Evolutionary conservation across 2,329 filamentous ascomycete genomes (phyloP), one percentile per base, ranked within the genome.

Genomic region (Fusarium ambrosium): DNA sequence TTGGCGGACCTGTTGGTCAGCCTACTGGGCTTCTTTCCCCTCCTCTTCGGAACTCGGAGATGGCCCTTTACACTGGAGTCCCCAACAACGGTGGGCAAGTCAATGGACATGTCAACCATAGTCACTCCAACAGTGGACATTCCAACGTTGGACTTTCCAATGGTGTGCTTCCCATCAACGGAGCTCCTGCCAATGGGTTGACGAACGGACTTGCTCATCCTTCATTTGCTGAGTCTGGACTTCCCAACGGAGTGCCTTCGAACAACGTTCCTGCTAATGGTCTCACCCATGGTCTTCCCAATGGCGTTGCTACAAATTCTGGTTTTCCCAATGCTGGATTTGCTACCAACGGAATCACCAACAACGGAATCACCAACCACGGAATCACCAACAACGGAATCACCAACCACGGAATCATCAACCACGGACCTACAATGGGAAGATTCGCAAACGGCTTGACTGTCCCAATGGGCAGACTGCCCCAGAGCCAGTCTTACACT

Each of bases 401-500:
- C 22, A 5, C 22, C 45, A 51, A 29, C 27, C 27, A 27, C 16
- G 24, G 45, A 51, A 16, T 20, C 24, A 6, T 16, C 45, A 51
- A 29, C 24, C 27, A 27, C 29, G 45, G 24, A 29, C 16, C 18
- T 51, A n/a, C 9, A 16, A 29, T 29, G 18, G 24, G 48, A 10
- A n/a, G 16, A 53, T 6, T n/a, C 18, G 5, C 24, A 18, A 53
- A 29, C 29, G 48, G 48, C 8, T 18, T 53, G 16, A 29, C 24
- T 29, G 48, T 29, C 13, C 51, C 51, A 14, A 29, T 16, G 27
- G 51, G 27, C 11, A 34, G 51, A 14, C 27, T 73, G 20, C 53
- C 72, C 6, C 68, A 66, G 39, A 64, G 51, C 32, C 66, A 65
- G 14, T 69, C 56, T 2, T 65, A 70, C 34, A 48, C 62, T 24